These are phyloP conservation scores for Metschnikowia santaceciliae DNA, from an alignment of 805 yeast species.

Conservation along the genomic window DNA sequence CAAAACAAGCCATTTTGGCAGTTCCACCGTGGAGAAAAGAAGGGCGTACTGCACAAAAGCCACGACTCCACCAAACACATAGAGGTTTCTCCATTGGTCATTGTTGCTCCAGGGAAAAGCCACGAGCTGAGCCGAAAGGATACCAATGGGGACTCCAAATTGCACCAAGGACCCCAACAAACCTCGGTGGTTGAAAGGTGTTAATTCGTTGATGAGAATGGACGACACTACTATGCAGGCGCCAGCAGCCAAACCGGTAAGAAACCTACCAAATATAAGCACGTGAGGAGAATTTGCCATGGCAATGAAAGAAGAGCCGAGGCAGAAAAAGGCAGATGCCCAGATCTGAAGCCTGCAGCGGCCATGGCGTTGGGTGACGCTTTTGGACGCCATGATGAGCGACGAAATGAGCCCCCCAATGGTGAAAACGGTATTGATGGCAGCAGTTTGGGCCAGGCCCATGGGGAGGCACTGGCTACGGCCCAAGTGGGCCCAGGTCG, in stretches of 20 bases:
- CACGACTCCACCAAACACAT: conserved; percentile 23
- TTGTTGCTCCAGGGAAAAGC: conserved; percentile 33
- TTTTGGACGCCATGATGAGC: conserved; percentile 25
- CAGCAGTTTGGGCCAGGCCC: conserved; percentile 20
- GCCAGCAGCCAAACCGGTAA: conserved; percentile 39
- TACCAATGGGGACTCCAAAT: conserved; percentile 36
- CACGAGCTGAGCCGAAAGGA: conserved; percentile 31
- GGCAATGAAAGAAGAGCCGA: conserved; percentile 29
- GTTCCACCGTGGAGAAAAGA: conserved; percentile 35
- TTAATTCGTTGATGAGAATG: conserved; percentile 35
- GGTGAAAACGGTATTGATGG: conserved; percentile 33
- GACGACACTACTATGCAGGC: conserved; percentile 39
- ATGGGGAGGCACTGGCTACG: conserved; percentile 29
- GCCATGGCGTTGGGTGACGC: conserved; percentile 23
- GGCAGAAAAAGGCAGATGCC: conserved; percentile 19
- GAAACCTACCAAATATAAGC: conserved; percentile 30
- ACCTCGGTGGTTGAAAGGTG: conserved; percentile 41
- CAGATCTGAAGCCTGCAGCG: conserved; percentile 19
- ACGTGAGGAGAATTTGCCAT: conserved; percentile 17
- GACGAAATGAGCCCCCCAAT: conserved; percentile 35
- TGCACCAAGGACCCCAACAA: conserved; percentile 38
- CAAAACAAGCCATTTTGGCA: conserved; percentile 42
- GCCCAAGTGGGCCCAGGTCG: conserved; percentile 25
- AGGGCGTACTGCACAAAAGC: conserved; percentile 27
- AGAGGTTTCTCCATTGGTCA: conserved; percentile 36